A percentile compares a stretch with the other conserved stretches of the same genome.
phyloP scores from a whole-genome alignment of 1,284 basidiomycete species.

The Sporisorium sorghi region DNA sequence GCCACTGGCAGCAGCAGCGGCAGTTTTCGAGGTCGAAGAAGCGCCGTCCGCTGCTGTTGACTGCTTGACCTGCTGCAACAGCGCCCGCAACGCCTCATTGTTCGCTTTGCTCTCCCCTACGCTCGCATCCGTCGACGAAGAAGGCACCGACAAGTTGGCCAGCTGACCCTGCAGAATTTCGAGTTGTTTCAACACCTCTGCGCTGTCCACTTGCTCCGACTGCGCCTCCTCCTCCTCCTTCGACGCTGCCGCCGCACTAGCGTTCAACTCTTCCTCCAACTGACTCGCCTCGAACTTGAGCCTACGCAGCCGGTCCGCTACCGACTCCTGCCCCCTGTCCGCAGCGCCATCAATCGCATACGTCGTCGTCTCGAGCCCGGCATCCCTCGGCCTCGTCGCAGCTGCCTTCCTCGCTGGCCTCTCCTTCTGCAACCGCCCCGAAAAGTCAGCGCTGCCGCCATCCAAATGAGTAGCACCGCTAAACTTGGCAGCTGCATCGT shows the following conservation, averaged over 20 bases:
- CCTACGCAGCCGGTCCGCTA: slow-evolving; percentile 37
- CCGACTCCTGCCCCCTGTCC: slow-evolving; percentile 16
- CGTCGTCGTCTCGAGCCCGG: slow-evolving; percentile 43
- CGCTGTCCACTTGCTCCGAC: slow-evolving; percentile 16
- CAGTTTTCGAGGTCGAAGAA: background rate
- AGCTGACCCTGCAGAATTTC: slow-evolving; percentile 35
- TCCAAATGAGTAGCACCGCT: slow-evolving; percentile 30
- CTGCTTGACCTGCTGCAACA: slow-evolving; percentile 28
- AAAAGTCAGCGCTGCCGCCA: slow-evolving; percentile 20
- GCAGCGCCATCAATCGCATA: slow-evolving; percentile 21
- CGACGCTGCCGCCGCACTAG: background rate
- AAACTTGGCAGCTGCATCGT: slow-evolving; percentile 39
- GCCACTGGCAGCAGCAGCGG: background rate
- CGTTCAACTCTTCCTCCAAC: slow-evolving; percentile 42
- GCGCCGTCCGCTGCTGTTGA: background rate
- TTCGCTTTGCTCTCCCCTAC: background rate
- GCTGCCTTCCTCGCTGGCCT: slow-evolving; percentile 3
- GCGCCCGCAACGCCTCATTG: slow-evolving; percentile 14
- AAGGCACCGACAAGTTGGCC: slow-evolving; percentile 18
- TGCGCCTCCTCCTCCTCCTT: background rate
- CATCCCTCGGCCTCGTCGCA: slow-evolving; percentile 24
- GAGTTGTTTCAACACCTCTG: slow-evolving; percentile 35
- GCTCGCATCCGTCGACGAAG: background rate
- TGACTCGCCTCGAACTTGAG: slow-evolving; percentile 48
- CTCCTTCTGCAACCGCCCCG: slow-evolving; percentile 20